Evolutionary conservation across 2,329 filamentous ascomycete species (phyloP).

Genomic region (Penicillium sp.): DNA sequence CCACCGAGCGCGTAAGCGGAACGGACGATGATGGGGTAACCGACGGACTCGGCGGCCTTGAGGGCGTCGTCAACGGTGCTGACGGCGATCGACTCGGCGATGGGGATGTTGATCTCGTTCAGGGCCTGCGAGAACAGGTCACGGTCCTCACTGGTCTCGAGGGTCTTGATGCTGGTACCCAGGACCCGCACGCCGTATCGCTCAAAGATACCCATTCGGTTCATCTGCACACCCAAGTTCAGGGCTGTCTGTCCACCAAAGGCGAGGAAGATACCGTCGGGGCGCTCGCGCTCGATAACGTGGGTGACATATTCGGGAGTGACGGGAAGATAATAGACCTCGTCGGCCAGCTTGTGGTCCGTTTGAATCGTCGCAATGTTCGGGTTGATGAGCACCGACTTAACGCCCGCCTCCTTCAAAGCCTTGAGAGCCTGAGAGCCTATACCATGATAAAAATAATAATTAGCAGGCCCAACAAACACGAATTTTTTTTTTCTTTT

Average conservation of each 20-base stretch:
- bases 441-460: slow-evolving; percentile 35
- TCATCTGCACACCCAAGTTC: slow-evolving; percentile 95
- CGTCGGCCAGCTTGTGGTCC: slow-evolving; percentile 89
- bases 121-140: slow-evolving; percentile 93
- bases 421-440: slow-evolving; percentile 95
- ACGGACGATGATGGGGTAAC: slow-evolving; percentile 96
- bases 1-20: slow-evolving; percentile 95
- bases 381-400: slow-evolving; percentile 91
- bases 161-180: slow-evolving; percentile 86
- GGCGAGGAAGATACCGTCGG: slow-evolving; percentile 93
- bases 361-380: slow-evolving; percentile 99
- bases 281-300: slow-evolving; percentile 91
- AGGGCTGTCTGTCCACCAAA: slow-evolving; percentile 97
- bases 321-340: slow-evolving; percentile 96
- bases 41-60: slow-evolving; percentile 75
- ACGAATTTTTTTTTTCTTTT: too few species aligned
- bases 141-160: slow-evolving; percentile 92
- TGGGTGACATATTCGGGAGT: slow-evolving; percentile 97
- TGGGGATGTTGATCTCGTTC: slow-evolving; percentile 95
- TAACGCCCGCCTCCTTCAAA: slow-evolving; percentile 86
- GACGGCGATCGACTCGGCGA: slow-evolving; percentile 92
- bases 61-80: slow-evolving; percentile 87
- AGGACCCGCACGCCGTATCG: slow-evolving; percentile 93
- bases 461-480: slow-evolving; percentile 12
- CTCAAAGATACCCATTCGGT: slow-evolving; percentile 90